Base-by-base conservation (phyloP, 2,329 filamentous ascomycete genomes). In the Calonectria pseudoturangicola region DNA sequence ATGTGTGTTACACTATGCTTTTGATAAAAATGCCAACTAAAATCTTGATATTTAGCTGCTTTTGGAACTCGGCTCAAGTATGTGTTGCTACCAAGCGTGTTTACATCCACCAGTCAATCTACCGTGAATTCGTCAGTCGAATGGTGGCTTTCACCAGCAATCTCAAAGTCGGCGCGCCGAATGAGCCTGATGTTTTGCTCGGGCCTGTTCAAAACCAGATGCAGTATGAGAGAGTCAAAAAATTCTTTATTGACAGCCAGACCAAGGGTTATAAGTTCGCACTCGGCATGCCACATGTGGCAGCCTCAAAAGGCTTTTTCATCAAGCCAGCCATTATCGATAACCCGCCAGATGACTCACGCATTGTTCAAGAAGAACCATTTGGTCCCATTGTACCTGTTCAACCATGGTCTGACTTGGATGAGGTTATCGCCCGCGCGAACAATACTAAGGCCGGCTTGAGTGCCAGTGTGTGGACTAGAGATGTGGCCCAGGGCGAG, bases 201-300 rank as follows among this genome's bases (percentile, higher is more conserved):
- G 89, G 90, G 3, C 91, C 92, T 2, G 82, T 93, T 15, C 90
- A 91, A 74, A 93, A 93, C 82, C 82, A 86, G 77, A 87, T 90
- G 87, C 92, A 93, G 81, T 93, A 45, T 18, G 39, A 64, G 21
- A 64, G 27, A 47, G 33, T 64, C 25, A 64, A 18, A 16, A 18
- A 13, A 27, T 30, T 41, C 16, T 43, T 64, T 27, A 25, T 25
- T 21, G 60, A 64, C 41, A 16, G 60, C 60, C 15, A 30, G 18
- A 13, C 13, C n/a, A 33, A 43, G 36, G 25, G 60, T 21, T 21
- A 18, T 28, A 45, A n/a, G 27, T 45, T 43, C 43, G 41, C 27
- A 28, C n/a, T 33, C 41, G 41, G 21, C 39, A 30, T 28, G 60
- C 28, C 60, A 64, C 25, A 47, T 41, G n/a, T 28, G 13, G 60